Conservation (phyloP, 768 basidiomycete species). For the Collybiopsis luxurians region DNA sequence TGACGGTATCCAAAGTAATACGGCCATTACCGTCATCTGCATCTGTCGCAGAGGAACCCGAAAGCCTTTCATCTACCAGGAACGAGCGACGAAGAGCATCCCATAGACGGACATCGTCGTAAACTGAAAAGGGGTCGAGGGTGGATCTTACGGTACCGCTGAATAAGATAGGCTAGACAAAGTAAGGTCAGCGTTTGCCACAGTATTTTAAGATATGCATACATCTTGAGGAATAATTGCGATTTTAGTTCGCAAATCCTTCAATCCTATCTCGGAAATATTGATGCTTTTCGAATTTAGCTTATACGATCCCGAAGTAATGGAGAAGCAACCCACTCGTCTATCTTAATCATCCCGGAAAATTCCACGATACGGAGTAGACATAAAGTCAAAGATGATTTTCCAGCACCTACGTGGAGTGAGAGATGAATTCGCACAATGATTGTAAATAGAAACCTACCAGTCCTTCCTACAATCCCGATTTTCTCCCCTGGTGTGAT, state of each 20-base stretch:
- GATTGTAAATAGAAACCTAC: not conserved
- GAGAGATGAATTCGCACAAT: not conserved
- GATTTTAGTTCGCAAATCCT: slow-evolving; percentile 55
- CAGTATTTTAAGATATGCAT: slow-evolving; percentile 23
- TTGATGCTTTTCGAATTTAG: slow-evolving; percentile 41
- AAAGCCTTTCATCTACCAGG: slow-evolving; percentile 31
- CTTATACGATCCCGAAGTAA: not conserved
- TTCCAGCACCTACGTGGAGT: slow-evolving; percentile 46
- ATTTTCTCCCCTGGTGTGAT: slow-evolving; percentile 72
- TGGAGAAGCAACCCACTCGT: slow-evolving; percentile 42
- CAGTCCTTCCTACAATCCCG: slow-evolving; percentile 64
- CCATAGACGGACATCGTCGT: slow-evolving; percentile 64
- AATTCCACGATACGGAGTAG: slow-evolving; percentile 72
- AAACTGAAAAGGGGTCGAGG: slow-evolving; percentile 58
- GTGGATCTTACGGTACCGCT: slow-evolving; percentile 58
- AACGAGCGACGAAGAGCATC: slow-evolving; percentile 68
- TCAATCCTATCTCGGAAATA: slow-evolving; percentile 66
- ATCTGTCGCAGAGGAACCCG: not conserved
- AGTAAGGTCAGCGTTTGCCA: not conserved
- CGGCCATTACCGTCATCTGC: slow-evolving; percentile 25
- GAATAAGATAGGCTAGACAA: slow-evolving; percentile 50
- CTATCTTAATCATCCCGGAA: slow-evolving; percentile 59
- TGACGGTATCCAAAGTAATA: slow-evolving; percentile 53
- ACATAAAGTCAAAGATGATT: slow-evolving; percentile 61
- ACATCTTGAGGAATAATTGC: slow-evolving; percentile 72